A percentile compares a stretch with the other conserved stretches of the same genome.
Evolutionary conservation across 2,329 filamentous ascomycete species (phyloP).

Genomic region (Trichoderma sp.): DNA sequence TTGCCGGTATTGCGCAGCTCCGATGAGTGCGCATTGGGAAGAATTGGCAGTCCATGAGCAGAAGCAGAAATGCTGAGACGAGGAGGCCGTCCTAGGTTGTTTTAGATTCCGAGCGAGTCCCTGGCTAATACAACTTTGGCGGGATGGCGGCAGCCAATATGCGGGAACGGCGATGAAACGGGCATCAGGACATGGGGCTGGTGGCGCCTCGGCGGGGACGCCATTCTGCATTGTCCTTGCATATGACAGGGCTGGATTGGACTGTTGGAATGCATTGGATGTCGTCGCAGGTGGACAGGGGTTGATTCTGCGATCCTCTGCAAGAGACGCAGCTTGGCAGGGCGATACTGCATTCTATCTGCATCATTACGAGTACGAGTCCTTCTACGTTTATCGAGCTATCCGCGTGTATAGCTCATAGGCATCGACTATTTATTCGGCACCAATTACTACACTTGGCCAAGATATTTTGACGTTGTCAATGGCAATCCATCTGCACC

Average conservation of each 20-base stretch:
- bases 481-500: background rate
- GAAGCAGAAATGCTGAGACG: slow-evolving; percentile 19
- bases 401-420: background rate
- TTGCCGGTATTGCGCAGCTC: background rate
- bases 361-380: background rate
- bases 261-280: background rate
- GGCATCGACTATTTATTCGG: background rate
- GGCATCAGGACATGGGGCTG: slow-evolving; percentile 2
- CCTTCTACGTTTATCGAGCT: background rate
- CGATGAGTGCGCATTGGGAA: background rate
- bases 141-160: background rate
- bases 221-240: background rate
- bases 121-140: slow-evolving; percentile 19
- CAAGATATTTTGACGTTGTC: background rate
- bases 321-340: background rate
- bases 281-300: background rate
- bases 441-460: background rate
- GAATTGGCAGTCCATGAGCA: background rate
- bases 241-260: background rate
- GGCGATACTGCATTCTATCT: background rate
- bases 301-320: background rate
- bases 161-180: slow-evolving; percentile 14
- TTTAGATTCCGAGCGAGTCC: slow-evolving; percentile 19
- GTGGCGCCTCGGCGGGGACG: background rate
- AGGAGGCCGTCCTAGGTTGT: slow-evolving; percentile 11